Percentiles rank a stretch among this genome's conserved stretches.
Evolutionary conservation across 2,329 filamentous ascomycete species (phyloP).

Genomic region (Pseudogymnoascus sp.): DNA sequence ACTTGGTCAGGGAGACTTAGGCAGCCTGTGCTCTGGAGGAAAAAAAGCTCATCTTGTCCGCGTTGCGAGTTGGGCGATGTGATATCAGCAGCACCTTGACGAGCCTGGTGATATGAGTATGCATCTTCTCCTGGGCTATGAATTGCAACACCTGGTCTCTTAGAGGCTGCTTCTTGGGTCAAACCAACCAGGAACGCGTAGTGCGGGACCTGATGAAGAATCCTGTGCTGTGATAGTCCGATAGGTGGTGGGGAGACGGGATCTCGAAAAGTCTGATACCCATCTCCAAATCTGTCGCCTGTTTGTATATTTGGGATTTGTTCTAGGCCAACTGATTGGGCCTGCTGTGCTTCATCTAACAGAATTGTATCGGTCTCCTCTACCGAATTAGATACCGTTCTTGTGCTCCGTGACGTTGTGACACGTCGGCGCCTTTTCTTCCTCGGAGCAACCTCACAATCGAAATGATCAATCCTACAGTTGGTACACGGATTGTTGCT

Average conservation of each 20-base stretch:
- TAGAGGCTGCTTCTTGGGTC: not conserved
- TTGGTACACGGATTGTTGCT: not conserved
- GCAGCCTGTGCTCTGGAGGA: conserved; percentile 15
- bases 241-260: not conserved
- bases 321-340: not conserved
- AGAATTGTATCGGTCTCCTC: not conserved
- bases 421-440: not conserved
- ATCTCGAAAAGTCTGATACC: not conserved
- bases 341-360: not conserved
- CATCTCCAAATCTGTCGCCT: not conserved
- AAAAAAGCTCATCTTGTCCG: conserved; percentile 13
- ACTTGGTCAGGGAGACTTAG: conserved; percentile 13
- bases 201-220: conserved; percentile 7
- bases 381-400: not conserved
- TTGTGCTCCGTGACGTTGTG: not conserved
- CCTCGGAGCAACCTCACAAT: not conserved
- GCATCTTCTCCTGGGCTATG: not conserved
- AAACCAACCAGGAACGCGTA: conserved; percentile 3
- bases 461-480: not conserved
- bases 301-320: not conserved
- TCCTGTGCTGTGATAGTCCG: not conserved
- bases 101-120: not conserved
- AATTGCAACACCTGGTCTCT: not conserved
- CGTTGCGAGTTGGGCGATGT: not conserved
- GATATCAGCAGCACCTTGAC: not conserved